Base-by-base conservation (phyloP, 257 asterid genomes). In the Galeopsis tetrahit region DNA sequence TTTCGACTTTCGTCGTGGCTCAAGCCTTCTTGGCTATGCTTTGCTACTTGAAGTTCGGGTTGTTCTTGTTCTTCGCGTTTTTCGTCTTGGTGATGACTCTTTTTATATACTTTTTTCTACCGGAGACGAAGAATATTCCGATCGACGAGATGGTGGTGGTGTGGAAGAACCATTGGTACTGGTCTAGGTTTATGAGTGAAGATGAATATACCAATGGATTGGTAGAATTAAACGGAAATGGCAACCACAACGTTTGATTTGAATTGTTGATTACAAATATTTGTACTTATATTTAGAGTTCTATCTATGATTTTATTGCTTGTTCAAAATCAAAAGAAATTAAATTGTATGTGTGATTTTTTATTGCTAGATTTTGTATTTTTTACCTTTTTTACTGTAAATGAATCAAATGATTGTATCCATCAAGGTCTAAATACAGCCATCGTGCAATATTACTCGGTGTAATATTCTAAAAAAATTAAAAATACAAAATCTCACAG, bases 101-200 rank as follows among this genome's bases (percentile, higher is more conserved):
- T 0, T 86, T 89, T 73, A 40, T 92, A 2, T 88, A 75, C 84
- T 63, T 80, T 43, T 84, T 89, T 82, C 58, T 92, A 84, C 98
- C 98, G 10, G 98, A 92, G 86, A 92, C 98, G 0, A 92, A 86
- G 84, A 88, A 88, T 32, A 78, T 92, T 2, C 96, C 96, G 7
- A 87, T 92, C 2, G 97, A 92, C 70, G 96, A 92, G 75, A 89
- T 92, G 96, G 82, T 33, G 57, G 43, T 75, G 49, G 94, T 92
- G 17, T 92, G 98, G 96, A 88, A 85, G 70, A 43, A 77, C 14
- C 98, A 92, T 32, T 89, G 96, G 98, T 92, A 75, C 78, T 92
- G 98, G 98, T 81, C 85, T 3, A 84, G 75, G 73, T 91, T 73
- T 43, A 69, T 89, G 72, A n/a, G 33, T 0, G 88, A 83, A 10